Evolutionary conservation across 805 yeast species (phyloP), one percentile per base, ranked within the genome.

Genomic region (Candida piceae): DNA sequence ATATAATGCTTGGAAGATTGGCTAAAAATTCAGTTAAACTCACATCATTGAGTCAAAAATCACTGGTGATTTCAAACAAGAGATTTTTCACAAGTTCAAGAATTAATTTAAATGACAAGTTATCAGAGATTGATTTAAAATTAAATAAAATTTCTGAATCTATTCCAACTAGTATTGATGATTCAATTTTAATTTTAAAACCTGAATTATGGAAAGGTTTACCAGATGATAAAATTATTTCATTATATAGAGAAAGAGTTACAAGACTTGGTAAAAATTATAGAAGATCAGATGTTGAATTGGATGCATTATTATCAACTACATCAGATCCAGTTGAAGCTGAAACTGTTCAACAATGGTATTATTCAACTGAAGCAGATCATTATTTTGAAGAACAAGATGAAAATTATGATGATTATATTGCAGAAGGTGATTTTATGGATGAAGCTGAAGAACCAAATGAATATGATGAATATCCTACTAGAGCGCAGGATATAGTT

Each of bases 181-280:
- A 50, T 27, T 43, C 44, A 16, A 48, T 54, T 12, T 58, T 78
- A 19, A 74, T 73, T 48, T 63, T 77, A 42, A 72, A 73, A 38
- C 94, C 94, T 3, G 75, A 74, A 38, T 69, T 73, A 36, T 84
- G 94, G 94, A 64, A 67, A 35, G 84, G 80, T 0, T 66, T 81
- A 40, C 80, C 85, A 11, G 72, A 84, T 12, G 76, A 77, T 39
- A 67, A 71, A 43, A 74, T 84, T 32, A 67, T 81, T 42, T 72
- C 72, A 41, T 65, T 84, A 42, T 84, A 76, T 55, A 66, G 74
- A 45, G 66, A 75, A 49, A 70, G 90, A 57, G 73, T 73, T 15
- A 42, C 42, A 12, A 62, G 63, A n/a, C 48, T 76, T 16, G 84
- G 82, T 7, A 65, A 70, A 9, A 53, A 65, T 25, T 77, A 76